Percentiles rank a stretch among this genome's conserved stretches.
Conservation (phyloP, 306 rosid genomes). For the Medicago lupulina region DNA sequence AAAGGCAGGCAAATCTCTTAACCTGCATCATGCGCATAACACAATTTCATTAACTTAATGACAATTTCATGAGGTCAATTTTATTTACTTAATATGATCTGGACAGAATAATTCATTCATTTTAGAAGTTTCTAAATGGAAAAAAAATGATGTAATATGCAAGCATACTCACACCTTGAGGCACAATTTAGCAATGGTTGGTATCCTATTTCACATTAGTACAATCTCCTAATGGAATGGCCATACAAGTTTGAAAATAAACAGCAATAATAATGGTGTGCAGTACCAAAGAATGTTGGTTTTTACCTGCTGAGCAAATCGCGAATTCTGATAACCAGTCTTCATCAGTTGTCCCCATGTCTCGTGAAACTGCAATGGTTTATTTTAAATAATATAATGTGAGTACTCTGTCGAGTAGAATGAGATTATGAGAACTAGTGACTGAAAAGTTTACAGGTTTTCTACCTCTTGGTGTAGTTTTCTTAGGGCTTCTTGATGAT, state of each 20-base stretch:
- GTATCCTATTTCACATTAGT: constrained; percentile 21
- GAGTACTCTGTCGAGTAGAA: constrained; percentile 6
- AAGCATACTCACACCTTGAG: background rate
- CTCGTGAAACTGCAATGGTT: constrained; percentile 71
- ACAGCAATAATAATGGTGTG: background rate
- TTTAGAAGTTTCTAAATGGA: background rate
- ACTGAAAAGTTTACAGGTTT: constrained; percentile 2
- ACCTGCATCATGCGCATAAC: constrained; percentile 59
- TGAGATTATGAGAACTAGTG: constrained; percentile 1
- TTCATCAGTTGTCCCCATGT: constrained; percentile 99
- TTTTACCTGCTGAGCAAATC: constrained; percentile 94
- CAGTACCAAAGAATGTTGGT: too few species aligned
- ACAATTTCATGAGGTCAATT: constrained; percentile 3
- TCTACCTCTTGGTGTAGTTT: constrained; percentile 77
- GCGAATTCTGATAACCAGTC: constrained; percentile 96
- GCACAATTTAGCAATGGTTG: constrained; percentile 5
- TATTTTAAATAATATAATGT: constrained; percentile 16
- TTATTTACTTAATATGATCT: background rate
- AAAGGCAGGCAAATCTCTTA: constrained; percentile 96
- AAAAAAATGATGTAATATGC: background rate
- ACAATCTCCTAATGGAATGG: background rate
- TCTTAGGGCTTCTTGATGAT: constrained; percentile 73
- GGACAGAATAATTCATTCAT: background rate
- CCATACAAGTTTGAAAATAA: background rate
- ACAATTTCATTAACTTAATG: background rate